A percentile compares a stretch with the other conserved stretches of the same genome.
These are phyloP conservation scores for Aspergillus felis DNA, from an alignment of 2,329 filamentous ascomycete species.

Conservation along the genomic window DNA sequence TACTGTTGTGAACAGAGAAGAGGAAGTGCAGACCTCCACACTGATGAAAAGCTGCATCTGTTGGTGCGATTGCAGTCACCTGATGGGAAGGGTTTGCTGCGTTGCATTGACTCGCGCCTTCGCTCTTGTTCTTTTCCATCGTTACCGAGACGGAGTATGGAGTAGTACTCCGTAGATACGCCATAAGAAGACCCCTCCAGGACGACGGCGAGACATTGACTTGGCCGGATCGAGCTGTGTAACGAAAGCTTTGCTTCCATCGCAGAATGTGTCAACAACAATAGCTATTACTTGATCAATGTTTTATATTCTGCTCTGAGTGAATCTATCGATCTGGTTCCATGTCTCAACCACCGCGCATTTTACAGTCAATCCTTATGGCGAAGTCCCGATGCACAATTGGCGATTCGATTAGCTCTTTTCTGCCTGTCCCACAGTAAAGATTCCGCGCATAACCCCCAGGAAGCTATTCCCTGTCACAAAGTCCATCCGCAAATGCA, in stretches of 20 bases:
- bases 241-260: background rate
- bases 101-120: background rate
- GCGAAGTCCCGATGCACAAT: background rate
- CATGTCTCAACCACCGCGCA: background rate
- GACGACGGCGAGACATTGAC: background rate
- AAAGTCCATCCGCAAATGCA: background rate
- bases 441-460: background rate
- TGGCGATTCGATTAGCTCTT: background rate
- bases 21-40: conserved; percentile 5
- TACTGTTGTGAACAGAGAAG: background rate
- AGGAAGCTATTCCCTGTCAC: background rate
- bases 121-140: background rate
- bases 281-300: background rate
- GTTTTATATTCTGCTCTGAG: background rate
- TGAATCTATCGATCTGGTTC: no score
- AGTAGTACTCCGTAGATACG: background rate
- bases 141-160: background rate
- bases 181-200: background rate
- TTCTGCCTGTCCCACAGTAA: background rate
- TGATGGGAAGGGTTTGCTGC: conserved; percentile 6
- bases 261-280: background rate
- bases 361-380: background rate
- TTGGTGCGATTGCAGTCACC: conserved; percentile 6
- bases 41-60: conserved; percentile 1
- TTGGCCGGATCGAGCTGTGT: background rate